Percentiles rank a stretch among this genome's conserved stretches.
Evolutionary conservation across 495 filamentous ascomycete species (phyloP).

Genomic region (Endocarpon pusillum): DNA sequence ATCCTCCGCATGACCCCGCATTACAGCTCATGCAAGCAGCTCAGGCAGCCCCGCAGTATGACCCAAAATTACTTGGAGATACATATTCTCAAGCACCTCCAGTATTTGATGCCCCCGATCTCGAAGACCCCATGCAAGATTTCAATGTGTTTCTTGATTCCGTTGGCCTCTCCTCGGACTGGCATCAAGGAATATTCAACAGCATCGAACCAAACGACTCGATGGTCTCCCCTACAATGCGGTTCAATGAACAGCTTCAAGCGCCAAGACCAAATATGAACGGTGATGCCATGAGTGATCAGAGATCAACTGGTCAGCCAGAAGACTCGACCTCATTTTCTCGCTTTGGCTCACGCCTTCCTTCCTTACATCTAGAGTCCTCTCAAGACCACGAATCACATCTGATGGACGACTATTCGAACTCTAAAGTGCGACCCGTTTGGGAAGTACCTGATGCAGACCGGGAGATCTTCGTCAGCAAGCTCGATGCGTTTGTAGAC

Average conservation of each 20-base stretch:
- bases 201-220: constrained; percentile 17
- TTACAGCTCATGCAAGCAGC: constrained; percentile 1
- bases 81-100: background rate
- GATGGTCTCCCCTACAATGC: constrained; percentile 21
- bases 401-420: background rate
- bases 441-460: constrained; percentile 50
- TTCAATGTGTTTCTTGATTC: constrained; percentile 33
- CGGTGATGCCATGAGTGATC: constrained; percentile 22
- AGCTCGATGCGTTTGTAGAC: constrained; percentile 46
- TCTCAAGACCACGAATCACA: too few relatives aligned
- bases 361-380: constrained; percentile 4
- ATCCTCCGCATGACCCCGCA: constrained; percentile 6
- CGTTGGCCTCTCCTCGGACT: constrained; percentile 32
- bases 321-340: constrained; percentile 3
- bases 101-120: constrained; percentile 23
- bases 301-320: constrained; percentile 7
- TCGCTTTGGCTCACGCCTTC: constrained; percentile 6
- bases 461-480: constrained; percentile 41
- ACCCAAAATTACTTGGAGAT: background rate
- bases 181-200: constrained; percentile 32
- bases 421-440: constrained; percentile 20
- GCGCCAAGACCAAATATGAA: constrained; percentile 17
- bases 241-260: constrained; percentile 24
- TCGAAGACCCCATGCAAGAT: constrained; percentile 32
- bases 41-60: background rate